Base-by-base conservation (phyloP, 192 early-diverging fungal genomes). In the Diversispora eburnea region DNA sequence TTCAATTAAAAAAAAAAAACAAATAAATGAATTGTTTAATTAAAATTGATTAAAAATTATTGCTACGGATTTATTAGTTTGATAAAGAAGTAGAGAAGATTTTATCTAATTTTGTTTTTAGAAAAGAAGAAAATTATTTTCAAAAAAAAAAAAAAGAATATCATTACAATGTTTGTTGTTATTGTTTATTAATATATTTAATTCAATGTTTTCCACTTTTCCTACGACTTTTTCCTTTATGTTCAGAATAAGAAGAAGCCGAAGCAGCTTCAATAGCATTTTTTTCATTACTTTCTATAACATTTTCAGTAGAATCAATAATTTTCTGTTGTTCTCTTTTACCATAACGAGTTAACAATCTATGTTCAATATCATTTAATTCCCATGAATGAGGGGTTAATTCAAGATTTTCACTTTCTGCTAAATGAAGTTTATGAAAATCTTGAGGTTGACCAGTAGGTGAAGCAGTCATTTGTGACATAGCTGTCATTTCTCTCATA, bases 401-500 rank as follows among this genome's bases (percentile, higher is more conserved):
- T 57, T 92, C 84, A 68, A 96, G 81, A 66, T 88, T 92, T 78
- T 98, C 96, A 75, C 91, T 91, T 81, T 95, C 93, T 72, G 86
- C 88, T 83, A 93, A 81, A 74, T 95, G 95, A 75, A 92, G 78
- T 83, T 96, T 97, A 77, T 88, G 79, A 64, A 92, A 89, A 76
- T 94, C 93, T 75, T 88, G 86, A n/a, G 88, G 93, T 77, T 90
- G 92, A 58, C 90, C 93, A 3, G 91, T 85, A 45, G 76, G 60
- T 54, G 84, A 79, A 57, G 80, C 82, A 47, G 90, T 89, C 91
- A 96, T 96, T 45, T 85, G 83, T 46, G 91, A 87, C 93, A 96
- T 97, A 15, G 93, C 92, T 43, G 91, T 84, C 93, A 98, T 96
- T 77, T 97, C 96, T 74, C 88, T 84, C 76, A 87, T 90, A 12